Evolutionary conservation across 2,329 filamentous ascomycete genomes (phyloP).

Genomic region (Camptophora hylomeconis): DNA sequence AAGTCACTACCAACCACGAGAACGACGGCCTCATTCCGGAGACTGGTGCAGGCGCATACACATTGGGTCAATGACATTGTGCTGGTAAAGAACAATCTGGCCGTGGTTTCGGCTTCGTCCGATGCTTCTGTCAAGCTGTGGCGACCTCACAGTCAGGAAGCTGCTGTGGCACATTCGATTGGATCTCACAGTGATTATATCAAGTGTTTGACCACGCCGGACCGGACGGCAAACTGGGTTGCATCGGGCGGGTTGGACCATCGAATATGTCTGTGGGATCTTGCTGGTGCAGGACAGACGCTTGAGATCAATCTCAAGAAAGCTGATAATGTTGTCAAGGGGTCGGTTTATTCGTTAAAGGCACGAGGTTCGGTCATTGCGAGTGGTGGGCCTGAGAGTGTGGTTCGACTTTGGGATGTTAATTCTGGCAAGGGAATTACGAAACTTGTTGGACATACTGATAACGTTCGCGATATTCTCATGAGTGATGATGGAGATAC

Average conservation of each 20-base stretch:
- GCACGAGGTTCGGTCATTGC: conserved; percentile 71
- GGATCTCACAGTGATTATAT: conserved; percentile 93
- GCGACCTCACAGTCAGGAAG: conserved; percentile 55
- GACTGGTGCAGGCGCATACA: conserved; percentile 68
- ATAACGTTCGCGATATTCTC: conserved; percentile 83
- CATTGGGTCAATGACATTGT: conserved; percentile 94
- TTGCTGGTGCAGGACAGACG: conserved; percentile 73
- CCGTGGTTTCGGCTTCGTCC: conserved; percentile 81
- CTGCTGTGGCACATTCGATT: conserved; percentile 56
- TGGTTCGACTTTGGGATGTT: conserved; percentile 83
- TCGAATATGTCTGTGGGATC: conserved; percentile 85
- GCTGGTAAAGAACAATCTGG: conserved; percentile 62
- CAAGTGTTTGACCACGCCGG: conserved; percentile 77
- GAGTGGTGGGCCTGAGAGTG: conserved; percentile 86
- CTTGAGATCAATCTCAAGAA: conserved; percentile 68
- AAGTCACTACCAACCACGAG: conserved; percentile 16
- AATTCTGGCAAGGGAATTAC: conserved; percentile 80
- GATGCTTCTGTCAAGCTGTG: conserved; percentile 87
- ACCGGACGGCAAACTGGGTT: conserved; percentile 63
- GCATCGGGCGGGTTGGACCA: conserved; percentile 88
- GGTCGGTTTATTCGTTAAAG: conserved; percentile 83
- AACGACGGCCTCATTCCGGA: conserved; percentile 40
- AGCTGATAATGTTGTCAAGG: conserved; percentile 76
- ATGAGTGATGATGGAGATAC: conserved; percentile 81
- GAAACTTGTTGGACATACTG: conserved; percentile 92